Evolutionary conservation across 495 filamentous ascomycete genomes (phyloP).

Genomic region (Xylaria palmicola): DNA sequence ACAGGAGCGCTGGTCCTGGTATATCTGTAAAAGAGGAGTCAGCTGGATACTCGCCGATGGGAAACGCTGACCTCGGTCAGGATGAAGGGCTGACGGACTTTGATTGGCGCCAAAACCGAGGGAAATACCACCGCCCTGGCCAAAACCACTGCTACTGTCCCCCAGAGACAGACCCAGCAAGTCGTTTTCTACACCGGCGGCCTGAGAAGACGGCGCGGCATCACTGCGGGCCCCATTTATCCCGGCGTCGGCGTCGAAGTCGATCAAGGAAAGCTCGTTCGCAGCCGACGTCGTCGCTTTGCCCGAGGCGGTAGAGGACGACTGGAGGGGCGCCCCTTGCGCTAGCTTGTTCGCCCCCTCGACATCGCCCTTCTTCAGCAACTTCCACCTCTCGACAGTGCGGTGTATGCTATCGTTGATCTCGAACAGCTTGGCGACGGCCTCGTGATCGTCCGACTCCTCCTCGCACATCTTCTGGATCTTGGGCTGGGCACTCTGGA

Average conservation of each 20-base stretch:
- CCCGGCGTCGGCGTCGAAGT: conserved; percentile 74
- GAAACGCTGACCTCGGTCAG: neutral
- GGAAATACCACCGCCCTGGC: conserved; percentile 78
- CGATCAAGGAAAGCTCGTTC: conserved; percentile 90
- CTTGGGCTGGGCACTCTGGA: conserved; percentile 94
- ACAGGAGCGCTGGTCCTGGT: conserved; percentile 63
- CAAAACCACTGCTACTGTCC: conserved; percentile 48
- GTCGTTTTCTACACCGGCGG: conserved; percentile 51
- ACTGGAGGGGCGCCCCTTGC: conserved; percentile 68
- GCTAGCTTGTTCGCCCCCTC: conserved; percentile 84
- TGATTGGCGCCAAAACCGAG: conserved; percentile 74
- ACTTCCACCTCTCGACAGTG: conserved; percentile 90
- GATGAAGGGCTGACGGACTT: conserved; percentile 41
- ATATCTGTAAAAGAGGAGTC: conserved; percentile 46
- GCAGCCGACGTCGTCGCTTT: conserved; percentile 67
- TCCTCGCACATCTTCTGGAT: conserved; percentile 99
- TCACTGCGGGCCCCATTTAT: conserved; percentile 47
- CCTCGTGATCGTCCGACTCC: conserved; percentile 93
- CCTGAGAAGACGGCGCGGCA: conserved; percentile 33
- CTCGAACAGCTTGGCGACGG: conserved; percentile 90
- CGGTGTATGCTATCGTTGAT: conserved; percentile 99
- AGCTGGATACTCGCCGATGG: neutral
- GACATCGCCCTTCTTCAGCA: conserved; percentile 90
- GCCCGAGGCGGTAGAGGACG: conserved; percentile 59
- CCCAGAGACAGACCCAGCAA: conserved; percentile 53